Evolutionary conservation across 2,329 filamentous ascomycete species (phyloP).

Genomic region (Colletotrichum agaves): DNA sequence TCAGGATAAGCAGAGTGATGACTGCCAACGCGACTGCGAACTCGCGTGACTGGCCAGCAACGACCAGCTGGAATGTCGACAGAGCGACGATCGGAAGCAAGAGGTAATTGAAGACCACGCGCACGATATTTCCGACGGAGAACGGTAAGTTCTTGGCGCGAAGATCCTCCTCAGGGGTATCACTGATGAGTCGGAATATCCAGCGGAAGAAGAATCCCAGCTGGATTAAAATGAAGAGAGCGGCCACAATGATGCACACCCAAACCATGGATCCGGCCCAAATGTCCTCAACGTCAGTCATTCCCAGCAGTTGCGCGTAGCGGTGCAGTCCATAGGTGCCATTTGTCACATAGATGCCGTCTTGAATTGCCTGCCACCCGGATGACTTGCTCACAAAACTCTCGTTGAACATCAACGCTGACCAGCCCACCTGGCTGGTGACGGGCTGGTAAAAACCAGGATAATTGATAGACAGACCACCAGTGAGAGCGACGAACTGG

Average conservation of each 20-base stretch:
- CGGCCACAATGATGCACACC: conserved; percentile 80
- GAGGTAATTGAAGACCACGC: conserved; percentile 93
- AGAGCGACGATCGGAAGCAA: conserved; percentile 86
- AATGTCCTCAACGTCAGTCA: conserved; percentile 79
- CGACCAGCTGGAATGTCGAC: conserved; percentile 91
- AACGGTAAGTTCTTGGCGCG: conserved; percentile 94
- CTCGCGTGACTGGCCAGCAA: conserved; percentile 73
- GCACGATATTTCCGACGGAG: conserved; percentile 79
- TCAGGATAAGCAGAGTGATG: conserved; percentile 76
- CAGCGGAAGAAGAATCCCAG: conserved; percentile 81
- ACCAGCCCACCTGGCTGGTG: conserved; percentile 89
- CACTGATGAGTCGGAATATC: conserved; percentile 76
- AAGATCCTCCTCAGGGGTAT: conserved; percentile 85
- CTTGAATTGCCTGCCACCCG: conserved; percentile 74
- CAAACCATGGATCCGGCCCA: conserved; percentile 97
- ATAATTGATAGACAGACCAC: conserved; percentile 87
- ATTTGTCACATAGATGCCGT: conserved; percentile 88
- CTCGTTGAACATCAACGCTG: conserved; percentile 90
- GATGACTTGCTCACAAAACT: conserved; percentile 80
- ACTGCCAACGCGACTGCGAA: conserved; percentile 80
- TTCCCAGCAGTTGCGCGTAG: conserved; percentile 84
- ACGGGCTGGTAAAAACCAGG: conserved; percentile 95
- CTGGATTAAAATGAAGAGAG: conserved; percentile 77
- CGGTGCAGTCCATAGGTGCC: conserved; percentile 82
- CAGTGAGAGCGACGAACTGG: conserved; percentile 89